phyloP scores from a whole-genome alignment of 2,329 filamentous ascomycete species.

The Nothophoma quercina region DNA sequence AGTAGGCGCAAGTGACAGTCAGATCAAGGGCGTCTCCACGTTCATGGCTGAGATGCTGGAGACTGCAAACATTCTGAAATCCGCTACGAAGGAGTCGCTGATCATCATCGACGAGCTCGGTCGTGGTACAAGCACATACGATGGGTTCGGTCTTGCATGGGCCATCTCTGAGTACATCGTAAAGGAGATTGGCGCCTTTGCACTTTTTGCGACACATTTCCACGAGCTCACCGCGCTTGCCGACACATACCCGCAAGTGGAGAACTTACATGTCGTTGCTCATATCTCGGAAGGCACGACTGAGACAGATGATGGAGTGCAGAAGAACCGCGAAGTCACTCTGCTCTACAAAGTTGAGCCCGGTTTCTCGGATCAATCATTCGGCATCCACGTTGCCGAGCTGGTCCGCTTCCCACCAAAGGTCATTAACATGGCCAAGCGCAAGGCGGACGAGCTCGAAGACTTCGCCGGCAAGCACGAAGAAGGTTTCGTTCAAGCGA shows the following conservation, averaged over 20 bases:
- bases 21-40: constrained; percentile 96
- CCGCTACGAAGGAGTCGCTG: constrained; percentile 89
- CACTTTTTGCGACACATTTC: constrained; percentile 97
- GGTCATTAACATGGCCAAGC: constrained; percentile 98
- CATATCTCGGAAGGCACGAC: constrained; percentile 73
- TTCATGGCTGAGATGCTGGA: constrained; percentile 99
- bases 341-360: constrained; percentile 96
- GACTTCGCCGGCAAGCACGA: constrained; percentile 88
- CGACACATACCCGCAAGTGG: constrained; percentile 84
- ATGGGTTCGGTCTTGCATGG: constrained; percentile 98
- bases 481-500: constrained; percentile 53
- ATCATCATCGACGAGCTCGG: constrained; percentile 99
- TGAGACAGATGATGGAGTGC: constrained; percentile 49
- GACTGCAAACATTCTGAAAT: constrained; percentile 97
- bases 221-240: constrained; percentile 94
- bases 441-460: constrained; percentile 97
- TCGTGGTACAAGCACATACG: constrained; percentile 95
- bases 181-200: constrained; percentile 91
- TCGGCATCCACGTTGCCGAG: constrained; percentile 98
- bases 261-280: constrained; percentile 94
- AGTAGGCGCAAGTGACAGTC: constrained; percentile 93
- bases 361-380: constrained; percentile 95
- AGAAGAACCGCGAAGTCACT: constrained; percentile 76
- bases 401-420: constrained; percentile 95
- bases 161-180: constrained; percentile 98